Conservation (phyloP, 768 basidiomycete genomes). For the Phylloporus sp. region DNA sequence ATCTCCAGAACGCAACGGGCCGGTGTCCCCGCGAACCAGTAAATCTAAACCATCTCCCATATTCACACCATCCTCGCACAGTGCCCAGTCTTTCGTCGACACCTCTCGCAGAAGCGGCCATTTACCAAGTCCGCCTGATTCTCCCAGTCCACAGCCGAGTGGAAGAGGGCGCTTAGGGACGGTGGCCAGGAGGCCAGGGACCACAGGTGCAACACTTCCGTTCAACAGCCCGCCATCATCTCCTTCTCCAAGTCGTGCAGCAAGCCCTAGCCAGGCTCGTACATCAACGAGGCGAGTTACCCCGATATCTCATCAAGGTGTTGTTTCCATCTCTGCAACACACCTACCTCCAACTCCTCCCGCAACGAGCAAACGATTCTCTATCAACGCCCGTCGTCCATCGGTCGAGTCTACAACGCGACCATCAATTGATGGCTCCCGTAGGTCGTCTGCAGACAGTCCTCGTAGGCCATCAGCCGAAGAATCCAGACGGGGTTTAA, state of each 20-base stretch:
- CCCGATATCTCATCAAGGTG: conserved; percentile 38
- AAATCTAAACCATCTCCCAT: conserved; percentile 33
- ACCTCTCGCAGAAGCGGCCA: conserved; percentile 36
- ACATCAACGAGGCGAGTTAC: conserved; percentile 40
- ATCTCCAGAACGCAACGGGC: conserved; percentile 23
- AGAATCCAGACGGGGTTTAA: conserved; percentile 12
- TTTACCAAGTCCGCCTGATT: conserved; percentile 43
- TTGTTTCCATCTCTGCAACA: conserved; percentile 48
- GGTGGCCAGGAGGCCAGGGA: conserved; percentile 33
- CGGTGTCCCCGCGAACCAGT: conserved; percentile 31
- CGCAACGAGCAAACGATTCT: conserved; percentile 26
- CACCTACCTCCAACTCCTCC: conserved; percentile 40
- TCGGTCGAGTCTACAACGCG: conserved; percentile 10
- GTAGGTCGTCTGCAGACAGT: conserved; percentile 39
- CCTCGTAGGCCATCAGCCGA: conserved; percentile 32
- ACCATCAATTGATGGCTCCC: conserved; percentile 30
- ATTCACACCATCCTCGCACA: conserved; percentile 28
- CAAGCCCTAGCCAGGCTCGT: conserved; percentile 43
- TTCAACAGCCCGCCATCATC: conserved; percentile 36
- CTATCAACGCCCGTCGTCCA: conserved; percentile 20
- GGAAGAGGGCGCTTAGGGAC: conserved; percentile 35
- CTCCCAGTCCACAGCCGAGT: conserved; percentile 43
- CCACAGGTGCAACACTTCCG: conserved; percentile 40
- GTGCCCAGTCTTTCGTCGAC: conserved; percentile 31
- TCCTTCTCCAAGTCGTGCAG: conserved; percentile 36